phyloP scores from a whole-genome alignment of 1,284 basidiomycete species.

The Papiliotrema laurentii region DNA sequence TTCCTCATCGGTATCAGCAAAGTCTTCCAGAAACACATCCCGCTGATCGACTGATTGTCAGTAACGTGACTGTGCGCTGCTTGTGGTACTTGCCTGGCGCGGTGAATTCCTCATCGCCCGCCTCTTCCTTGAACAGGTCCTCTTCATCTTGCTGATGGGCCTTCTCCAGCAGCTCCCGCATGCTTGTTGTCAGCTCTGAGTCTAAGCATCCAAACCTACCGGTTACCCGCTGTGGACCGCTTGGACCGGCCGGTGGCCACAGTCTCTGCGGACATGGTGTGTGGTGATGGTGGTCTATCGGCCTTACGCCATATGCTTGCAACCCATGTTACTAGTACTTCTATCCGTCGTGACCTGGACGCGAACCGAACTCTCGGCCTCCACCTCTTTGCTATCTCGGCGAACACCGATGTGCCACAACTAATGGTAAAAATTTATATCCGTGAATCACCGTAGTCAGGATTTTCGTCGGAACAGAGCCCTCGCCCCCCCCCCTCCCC shows the following conservation, averaged over 20 bases:
- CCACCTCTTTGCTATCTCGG: neutral
- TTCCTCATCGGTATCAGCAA: slow-evolving; percentile 46
- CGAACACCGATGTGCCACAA: neutral
- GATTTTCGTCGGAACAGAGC: no score
- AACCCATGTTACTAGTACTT: no score
- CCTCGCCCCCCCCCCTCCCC: neutral
- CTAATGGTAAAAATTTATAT: neutral
- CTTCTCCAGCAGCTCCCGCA: slow-evolving; percentile 45
- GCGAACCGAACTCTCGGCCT: no score
- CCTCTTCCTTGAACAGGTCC: slow-evolving; percentile 39
- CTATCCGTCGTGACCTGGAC: no score
- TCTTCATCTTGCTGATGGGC: slow-evolving; percentile 44
- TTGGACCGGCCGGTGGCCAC: slow-evolving; percentile 37
- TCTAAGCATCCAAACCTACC: slow-evolving; percentile 28
- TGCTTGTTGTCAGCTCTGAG: slow-evolving; percentile 19
- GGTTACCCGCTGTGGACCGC: slow-evolving; percentile 44
- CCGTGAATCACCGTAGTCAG: no score
- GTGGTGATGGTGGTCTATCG: neutral
- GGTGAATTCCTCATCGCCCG: slow-evolving; percentile 41
- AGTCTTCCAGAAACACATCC: slow-evolving; percentile 44
- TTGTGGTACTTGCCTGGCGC: slow-evolving; percentile 30
- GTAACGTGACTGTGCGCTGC: neutral
- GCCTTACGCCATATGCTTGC: no score
- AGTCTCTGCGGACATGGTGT: slow-evolving; percentile 21
- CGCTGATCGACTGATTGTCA: slow-evolving; percentile 27